phyloP scores from a whole-genome alignment of 805 yeast species.

The Ogataea minuta region DNA sequence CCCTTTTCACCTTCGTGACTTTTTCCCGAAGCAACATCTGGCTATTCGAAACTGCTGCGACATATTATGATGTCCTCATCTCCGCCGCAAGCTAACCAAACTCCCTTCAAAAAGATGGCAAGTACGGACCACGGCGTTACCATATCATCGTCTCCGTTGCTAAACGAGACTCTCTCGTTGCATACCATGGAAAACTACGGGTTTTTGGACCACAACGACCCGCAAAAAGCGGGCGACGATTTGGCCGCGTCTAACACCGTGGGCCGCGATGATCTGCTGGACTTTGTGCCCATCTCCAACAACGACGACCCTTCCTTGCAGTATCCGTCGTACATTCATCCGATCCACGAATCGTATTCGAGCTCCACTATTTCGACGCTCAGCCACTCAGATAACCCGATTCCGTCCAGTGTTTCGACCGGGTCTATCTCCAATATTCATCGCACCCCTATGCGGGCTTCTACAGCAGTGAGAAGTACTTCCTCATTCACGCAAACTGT shows the following conservation, averaged over 20 bases:
- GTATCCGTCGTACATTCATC: constrained; percentile 23
- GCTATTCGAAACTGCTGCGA: constrained; percentile 3
- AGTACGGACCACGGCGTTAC: constrained; percentile 15
- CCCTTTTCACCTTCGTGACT: not conserved
- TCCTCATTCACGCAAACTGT: constrained; percentile 16
- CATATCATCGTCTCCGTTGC: constrained; percentile 27
- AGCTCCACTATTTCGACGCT: constrained; percentile 34
- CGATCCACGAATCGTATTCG: constrained; percentile 34
- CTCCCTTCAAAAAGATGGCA: constrained; percentile 19
- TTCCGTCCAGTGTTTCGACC: constrained; percentile 20
- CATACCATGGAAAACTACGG: constrained; percentile 21
- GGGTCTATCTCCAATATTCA: constrained; percentile 21
- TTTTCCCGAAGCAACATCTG: constrained; percentile 1
- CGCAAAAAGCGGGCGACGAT: constrained; percentile 6
- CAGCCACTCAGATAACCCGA: constrained; percentile 15
- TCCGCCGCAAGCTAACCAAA: constrained; percentile 28
- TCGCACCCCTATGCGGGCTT: constrained; percentile 22
- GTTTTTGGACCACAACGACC: constrained; percentile 8
- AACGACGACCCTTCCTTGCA: constrained; percentile 27
- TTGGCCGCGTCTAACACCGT: not conserved
- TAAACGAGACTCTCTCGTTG: constrained; percentile 20
- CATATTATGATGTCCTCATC: constrained; percentile 36
- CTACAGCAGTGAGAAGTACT: constrained; percentile 15
- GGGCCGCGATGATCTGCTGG: constrained; percentile 22
- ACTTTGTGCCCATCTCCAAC: constrained; percentile 31